Evolutionary conservation across 495 filamentous ascomycete species (phyloP).

Genomic region (Xylaria sp.): DNA sequence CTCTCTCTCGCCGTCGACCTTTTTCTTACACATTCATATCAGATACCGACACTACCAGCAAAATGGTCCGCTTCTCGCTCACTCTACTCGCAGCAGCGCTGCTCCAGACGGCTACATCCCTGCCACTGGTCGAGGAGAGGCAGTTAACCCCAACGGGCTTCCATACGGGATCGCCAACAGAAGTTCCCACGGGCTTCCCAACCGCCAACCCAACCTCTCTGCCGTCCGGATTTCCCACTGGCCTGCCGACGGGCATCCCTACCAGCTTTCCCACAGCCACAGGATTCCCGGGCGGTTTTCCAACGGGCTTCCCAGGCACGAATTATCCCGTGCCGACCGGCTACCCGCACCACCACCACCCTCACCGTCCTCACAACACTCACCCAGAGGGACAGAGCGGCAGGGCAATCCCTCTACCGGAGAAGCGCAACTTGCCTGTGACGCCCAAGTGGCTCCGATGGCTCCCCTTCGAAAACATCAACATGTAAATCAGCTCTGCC

Average conservation of each 20-base stretch:
- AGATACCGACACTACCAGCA: background rate
- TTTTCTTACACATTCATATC: conserved; percentile 1
- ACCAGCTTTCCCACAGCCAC: background rate
- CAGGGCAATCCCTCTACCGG: background rate
- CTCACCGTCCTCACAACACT: background rate
- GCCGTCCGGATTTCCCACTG: background rate
- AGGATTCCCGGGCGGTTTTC: conserved; percentile 7
- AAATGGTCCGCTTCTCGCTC: conserved; percentile 23
- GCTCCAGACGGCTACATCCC: conserved; percentile 11
- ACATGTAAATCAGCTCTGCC: conserved; percentile 9
- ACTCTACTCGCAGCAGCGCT: conserved; percentile 16
- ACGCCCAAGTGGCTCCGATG: conserved; percentile 25
- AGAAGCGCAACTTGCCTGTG: conserved; percentile 7
- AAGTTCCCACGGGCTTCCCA: background rate
- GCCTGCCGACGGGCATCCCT: background rate
- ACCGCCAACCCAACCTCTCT: background rate
- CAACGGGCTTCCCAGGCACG: background rate
- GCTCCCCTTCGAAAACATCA: conserved; percentile 27
- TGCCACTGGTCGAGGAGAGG: conserved; percentile 16
- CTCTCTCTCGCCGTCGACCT: conserved; percentile 4
- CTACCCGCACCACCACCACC: conserved; percentile 2
- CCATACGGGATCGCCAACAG: background rate
- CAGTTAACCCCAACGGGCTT: background rate
- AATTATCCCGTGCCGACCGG: conserved; percentile 12
- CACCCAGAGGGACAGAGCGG: background rate